phyloP scores from a whole-genome alignment of 208 protist genomes.

The Leishmania mexicana region DNA sequence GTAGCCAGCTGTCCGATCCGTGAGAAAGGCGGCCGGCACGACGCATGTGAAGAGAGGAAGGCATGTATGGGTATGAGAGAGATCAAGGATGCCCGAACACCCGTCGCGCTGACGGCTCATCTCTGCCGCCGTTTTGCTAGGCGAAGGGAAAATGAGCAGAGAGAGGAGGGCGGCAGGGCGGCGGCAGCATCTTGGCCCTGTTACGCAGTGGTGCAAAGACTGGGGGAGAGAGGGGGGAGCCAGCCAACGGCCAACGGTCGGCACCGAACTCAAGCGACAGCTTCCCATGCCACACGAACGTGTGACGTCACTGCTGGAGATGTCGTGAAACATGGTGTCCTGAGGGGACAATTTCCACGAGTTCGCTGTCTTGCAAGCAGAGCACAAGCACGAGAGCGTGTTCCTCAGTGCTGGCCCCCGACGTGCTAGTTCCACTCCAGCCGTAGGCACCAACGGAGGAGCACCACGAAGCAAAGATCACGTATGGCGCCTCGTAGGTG shows the following conservation, averaged over 20 bases:
- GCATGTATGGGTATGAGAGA: not conserved
- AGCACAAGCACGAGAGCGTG: conserved; percentile 2
- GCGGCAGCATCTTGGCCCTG: not conserved
- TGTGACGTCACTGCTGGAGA: not conserved
- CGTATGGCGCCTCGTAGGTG: conserved; percentile 8
- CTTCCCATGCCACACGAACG: too few relatives aligned
- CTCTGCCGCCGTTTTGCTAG: not conserved
- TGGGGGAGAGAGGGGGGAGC: too few relatives aligned
- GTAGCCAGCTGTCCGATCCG: not conserved
- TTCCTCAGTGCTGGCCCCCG: not conserved
- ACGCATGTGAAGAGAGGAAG: not conserved
- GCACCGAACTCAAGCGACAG: not conserved
- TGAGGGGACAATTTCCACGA: conserved; percentile 15
- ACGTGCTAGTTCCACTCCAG: not conserved
- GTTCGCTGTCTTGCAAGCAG: conserved; percentile 15
- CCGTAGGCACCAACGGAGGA: not conserved
- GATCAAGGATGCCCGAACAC: not conserved
- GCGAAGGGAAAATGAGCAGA: not conserved
- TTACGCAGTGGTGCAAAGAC: not conserved
- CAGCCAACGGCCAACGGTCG: not conserved
- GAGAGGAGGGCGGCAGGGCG: not conserved
- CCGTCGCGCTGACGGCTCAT: not conserved
- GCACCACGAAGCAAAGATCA: conserved; percentile 19
- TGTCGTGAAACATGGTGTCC: not conserved
- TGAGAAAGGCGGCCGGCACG: not conserved